Evolutionary conservation across 2,329 filamentous ascomycete genomes (phyloP), one percentile per base, ranked within the genome.

Genomic region (Aspergillus sp.): DNA sequence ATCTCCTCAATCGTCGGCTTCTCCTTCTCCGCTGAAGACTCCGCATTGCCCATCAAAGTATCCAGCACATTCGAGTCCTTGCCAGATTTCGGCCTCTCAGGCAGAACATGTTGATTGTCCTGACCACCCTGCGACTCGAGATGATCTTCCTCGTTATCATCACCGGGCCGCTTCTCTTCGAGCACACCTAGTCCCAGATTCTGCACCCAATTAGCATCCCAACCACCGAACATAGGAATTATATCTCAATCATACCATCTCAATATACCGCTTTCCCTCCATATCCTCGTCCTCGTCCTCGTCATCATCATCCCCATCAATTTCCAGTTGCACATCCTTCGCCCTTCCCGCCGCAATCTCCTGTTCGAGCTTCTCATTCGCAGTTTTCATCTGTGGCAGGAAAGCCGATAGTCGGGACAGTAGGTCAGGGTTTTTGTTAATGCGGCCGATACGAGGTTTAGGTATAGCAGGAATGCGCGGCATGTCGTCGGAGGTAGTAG

Each of bases 171-270:
- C 57, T 75, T 75, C 61, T 80, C 77, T 67, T 78, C 75, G 19
- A 81, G 66, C 5, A 81, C 79, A 8, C 79, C 79, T 10, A 81
- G 65, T 5, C 78, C 77, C 50, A 81, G 70, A 59, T 81, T 76
- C 77, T 78, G 42, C 49, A 60, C 39, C 54, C 15, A 3, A 53
- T 32, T 11, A 57, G 44, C 38, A 41, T 36, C 23, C 48, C 8
- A 11, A 38, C 11, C 11, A 23, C 11, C 17, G 36, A 27, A 39
- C 1, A 25, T 47, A 25, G 8, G n/a, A 49, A n/a, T 21, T 32
- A 57, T 47, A 41, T n/a, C 25, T 6, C 23, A 27, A 27, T 8
- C 73, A 23, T 69, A 76, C 75, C 76, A 80, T 79, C 61, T 80
- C 77, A 60, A 80, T 78, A 63, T 79, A 79, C 54, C 72, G 70